These are phyloP conservation scores for Sclerotinia minor DNA, from an alignment of 2,329 filamentous ascomycete genomes.

Conservation along the genomic window DNA sequence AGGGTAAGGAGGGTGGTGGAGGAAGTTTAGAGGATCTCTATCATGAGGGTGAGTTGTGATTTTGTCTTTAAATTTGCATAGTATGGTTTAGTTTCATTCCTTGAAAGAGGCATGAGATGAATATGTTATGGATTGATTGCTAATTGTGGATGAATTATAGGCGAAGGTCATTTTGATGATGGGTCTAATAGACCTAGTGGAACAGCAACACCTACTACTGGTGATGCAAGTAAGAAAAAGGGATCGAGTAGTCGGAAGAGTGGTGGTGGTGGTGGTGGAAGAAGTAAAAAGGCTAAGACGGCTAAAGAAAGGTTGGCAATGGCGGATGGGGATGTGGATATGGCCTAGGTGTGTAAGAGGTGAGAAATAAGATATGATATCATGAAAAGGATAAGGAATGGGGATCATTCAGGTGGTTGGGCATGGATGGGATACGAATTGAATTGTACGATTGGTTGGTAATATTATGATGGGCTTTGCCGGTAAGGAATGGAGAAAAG, in stretches of 20 bases:
- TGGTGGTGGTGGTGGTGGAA: constrained; percentile 49
- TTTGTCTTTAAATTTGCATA: constrained; percentile 23
- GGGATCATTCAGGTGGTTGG: not conserved
- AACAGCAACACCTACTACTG: constrained; percentile 75
- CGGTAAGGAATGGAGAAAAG: not conserved
- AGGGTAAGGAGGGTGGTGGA: constrained; percentile 42
- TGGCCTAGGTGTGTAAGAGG: not conserved
- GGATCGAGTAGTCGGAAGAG: constrained; percentile 44
- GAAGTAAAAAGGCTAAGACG: constrained; percentile 64
- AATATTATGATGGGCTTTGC: constrained; percentile 7
- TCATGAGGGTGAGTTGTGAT: constrained; percentile 78
- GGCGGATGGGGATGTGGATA: constrained; percentile 56
- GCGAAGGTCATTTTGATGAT: constrained; percentile 95
- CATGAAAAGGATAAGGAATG: not conserved
- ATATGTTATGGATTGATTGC: constrained; percentile 13
- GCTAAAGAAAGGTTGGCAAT: constrained; percentile 68
- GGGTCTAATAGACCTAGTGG: constrained; percentile 78
- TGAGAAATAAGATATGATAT: not conserved
- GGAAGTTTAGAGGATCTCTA: constrained; percentile 95
- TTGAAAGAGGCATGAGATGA: constrained; percentile 22
- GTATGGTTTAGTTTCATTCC: not conserved
- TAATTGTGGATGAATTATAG: constrained; percentile 50
- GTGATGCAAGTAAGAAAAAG: constrained; percentile 50
- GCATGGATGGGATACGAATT: not conserved
- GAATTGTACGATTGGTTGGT: constrained; percentile 14